A percentile compares a stretch with the other conserved stretches of the same genome.
Evolutionary conservation across 768 basidiomycete genomes (phyloP).

Genomic region (Lactarius hengduanensis): DNA sequence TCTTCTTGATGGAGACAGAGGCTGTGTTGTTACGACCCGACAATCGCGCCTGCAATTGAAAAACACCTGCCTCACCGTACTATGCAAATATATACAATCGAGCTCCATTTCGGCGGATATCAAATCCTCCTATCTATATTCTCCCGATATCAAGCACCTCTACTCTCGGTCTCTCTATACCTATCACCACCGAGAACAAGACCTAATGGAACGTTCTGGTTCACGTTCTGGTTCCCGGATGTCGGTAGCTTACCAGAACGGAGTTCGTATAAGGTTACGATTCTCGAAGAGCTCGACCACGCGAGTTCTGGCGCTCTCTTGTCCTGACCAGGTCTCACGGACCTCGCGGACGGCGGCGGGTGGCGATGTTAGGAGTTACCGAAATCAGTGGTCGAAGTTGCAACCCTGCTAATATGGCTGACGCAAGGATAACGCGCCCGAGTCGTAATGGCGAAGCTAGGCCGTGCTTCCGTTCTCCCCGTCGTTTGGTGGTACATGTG

Average conservation of each 20-base stretch:
- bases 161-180: neutral
- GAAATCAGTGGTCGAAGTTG: neutral
- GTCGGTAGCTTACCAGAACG: slow-evolving; percentile 13
- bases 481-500: slow-evolving; percentile 20
- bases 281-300: neutral
- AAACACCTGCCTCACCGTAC: neutral
- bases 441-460: neutral
- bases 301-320: neutral
- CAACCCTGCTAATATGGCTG: neutral
- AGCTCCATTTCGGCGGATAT: slow-evolving; percentile 1
- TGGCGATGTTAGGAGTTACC: neutral
- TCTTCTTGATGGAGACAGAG: neutral
- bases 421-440: neutral
- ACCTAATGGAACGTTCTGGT: neutral
- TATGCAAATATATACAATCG: neutral
- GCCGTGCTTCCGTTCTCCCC: neutral
- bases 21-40: slow-evolving; percentile 6
- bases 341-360: neutral
- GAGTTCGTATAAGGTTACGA: neutral
- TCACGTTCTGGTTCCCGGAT: slow-evolving; percentile 1
- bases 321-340: neutral
- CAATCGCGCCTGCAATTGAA: neutral
- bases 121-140: neutral
- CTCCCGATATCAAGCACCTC: neutral
- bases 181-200: neutral